phyloP scores from a whole-genome alignment of 2,329 filamentous ascomycete genomes.

The Diaporthe aspalathi region DNA sequence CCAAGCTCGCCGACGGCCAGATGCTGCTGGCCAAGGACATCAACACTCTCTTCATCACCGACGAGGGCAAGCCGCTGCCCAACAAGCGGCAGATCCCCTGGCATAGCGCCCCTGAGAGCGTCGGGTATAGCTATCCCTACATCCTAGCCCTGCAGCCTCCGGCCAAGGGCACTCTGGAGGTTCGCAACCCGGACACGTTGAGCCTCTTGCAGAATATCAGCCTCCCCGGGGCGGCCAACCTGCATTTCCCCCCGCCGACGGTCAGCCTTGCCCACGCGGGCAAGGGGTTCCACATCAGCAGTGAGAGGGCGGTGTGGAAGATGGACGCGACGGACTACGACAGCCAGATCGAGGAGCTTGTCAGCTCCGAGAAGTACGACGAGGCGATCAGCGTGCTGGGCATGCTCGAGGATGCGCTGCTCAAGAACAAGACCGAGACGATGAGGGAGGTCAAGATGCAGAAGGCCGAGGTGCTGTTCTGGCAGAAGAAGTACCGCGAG shows the following conservation, averaged over 20 bases:
- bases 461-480: slow-evolving; percentile 89
- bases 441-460: slow-evolving; percentile 89
- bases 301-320: slow-evolving; percentile 92
- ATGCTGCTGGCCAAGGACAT: slow-evolving; percentile 97
- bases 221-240: slow-evolving; percentile 82
- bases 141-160: slow-evolving; percentile 87
- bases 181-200: slow-evolving; percentile 91
- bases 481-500: slow-evolving; percentile 82
- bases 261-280: slow-evolving; percentile 95
- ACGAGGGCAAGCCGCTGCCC: slow-evolving; percentile 78
- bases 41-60: slow-evolving; percentile 91
- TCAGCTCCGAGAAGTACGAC: slow-evolving; percentile 79
- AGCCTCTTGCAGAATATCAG: slow-evolving; percentile 88
- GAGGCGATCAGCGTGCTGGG: slow-evolving; percentile 90
- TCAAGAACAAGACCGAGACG: slow-evolving; percentile 83
- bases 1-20: slow-evolving; percentile 83
- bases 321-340: slow-evolving; percentile 96
- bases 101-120: slow-evolving; percentile 85
- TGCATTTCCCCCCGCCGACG: slow-evolving; percentile 93
- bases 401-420: slow-evolving; percentile 91
- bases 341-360: slow-evolving; percentile 84
- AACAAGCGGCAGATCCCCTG: slow-evolving; percentile 93
- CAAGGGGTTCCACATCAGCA: slow-evolving; percentile 94
- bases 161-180: slow-evolving; percentile 85
- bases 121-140: slow-evolving; percentile 98